Conservation (phyloP, 2,329 filamentous ascomycete genomes). For the Cladosporium sp. region DNA sequence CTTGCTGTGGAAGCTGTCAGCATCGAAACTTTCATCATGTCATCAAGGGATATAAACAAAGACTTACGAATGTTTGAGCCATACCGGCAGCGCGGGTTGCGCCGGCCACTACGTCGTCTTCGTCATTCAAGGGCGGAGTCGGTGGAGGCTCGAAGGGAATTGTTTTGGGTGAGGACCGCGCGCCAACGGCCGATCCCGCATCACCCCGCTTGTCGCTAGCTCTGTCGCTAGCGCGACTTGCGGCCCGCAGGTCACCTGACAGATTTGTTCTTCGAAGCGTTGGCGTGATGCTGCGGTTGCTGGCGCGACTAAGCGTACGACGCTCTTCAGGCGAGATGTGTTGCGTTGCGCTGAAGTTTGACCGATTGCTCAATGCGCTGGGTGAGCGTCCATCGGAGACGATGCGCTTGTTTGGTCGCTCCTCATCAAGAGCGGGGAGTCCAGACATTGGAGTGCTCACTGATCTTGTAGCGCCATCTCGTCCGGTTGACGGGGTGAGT, state of each 20-base stretch:
- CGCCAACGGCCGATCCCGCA: constrained; percentile 37
- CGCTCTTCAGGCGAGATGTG: constrained; percentile 41
- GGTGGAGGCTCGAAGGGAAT: constrained; percentile 39
- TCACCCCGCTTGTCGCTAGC: constrained; percentile 42
- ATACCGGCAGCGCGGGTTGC: constrained; percentile 79
- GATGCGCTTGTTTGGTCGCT: constrained; percentile 26
- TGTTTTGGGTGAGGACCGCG: constrained; percentile 31
- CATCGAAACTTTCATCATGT: neutral
- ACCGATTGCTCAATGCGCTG: constrained; percentile 43
- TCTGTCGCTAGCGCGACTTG: constrained; percentile 46
- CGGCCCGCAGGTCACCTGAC: constrained; percentile 72
- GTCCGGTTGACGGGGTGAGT: neutral
- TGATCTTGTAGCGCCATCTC: constrained; percentile 14
- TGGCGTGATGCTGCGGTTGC: constrained; percentile 57
- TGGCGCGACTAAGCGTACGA: constrained; percentile 59
- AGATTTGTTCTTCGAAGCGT: constrained; percentile 64
- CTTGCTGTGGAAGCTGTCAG: constrained; percentile 61
- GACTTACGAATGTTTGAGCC: constrained; percentile 89
- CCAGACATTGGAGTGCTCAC: constrained; percentile 29
- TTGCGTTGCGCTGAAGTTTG: constrained; percentile 36
- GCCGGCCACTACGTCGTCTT: constrained; percentile 80
- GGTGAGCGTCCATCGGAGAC: constrained; percentile 34
- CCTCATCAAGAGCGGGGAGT: constrained; percentile 41
- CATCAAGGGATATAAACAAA: constrained; percentile 40
- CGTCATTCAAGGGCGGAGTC: constrained; percentile 55